Evolutionary conservation across 1,139 yeast genomes (phyloP).

Genomic region (Yamadazyma pseudoaaseri): DNA sequence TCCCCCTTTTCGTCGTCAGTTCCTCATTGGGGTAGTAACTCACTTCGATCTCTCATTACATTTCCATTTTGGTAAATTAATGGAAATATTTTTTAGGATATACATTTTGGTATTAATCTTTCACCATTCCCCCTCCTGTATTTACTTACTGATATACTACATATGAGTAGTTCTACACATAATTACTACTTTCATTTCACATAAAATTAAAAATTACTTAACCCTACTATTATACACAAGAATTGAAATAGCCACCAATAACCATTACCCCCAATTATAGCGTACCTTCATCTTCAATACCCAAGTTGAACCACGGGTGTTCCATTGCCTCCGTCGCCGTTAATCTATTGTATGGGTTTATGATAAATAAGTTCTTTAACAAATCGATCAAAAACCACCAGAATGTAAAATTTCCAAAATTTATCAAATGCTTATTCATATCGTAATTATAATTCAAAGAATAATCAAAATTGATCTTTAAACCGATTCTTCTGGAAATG

Average conservation of each 20-base stretch:
- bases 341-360: slow-evolving; percentile 62
- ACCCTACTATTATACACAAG: slow-evolving; percentile 4
- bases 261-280: slow-evolving; percentile 9
- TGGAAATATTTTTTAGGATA: too few relatives aligned
- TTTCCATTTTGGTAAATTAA: too few relatives aligned
- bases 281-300: slow-evolving; percentile 81
- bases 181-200: slow-evolving; percentile 4
- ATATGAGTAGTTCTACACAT: too few relatives aligned
- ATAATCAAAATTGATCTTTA: slow-evolving; percentile 40
- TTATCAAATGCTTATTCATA: slow-evolving; percentile 37
- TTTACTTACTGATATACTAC: too few relatives aligned
- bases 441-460: slow-evolving; percentile 42
- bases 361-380: slow-evolving; percentile 56
- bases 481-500: slow-evolving; percentile 38
- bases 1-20: too few relatives aligned
- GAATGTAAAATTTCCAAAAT: slow-evolving; percentile 59
- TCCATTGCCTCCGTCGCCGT: slow-evolving; percentile 69
- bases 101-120: too few relatives aligned
- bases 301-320: slow-evolving; percentile 76
- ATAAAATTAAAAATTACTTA: slow-evolving; percentile 3
- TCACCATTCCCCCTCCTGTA: too few relatives aligned
- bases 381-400: slow-evolving; percentile 78
- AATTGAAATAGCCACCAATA: slow-evolving; percentile 3
- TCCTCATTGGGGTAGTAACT: too few relatives aligned
- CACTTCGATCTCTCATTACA: too few relatives aligned